Evolutionary conservation across 1,284 basidiomycete species (phyloP), one percentile per base, ranked within the genome.

Genomic region (Pascua sp.): DNA sequence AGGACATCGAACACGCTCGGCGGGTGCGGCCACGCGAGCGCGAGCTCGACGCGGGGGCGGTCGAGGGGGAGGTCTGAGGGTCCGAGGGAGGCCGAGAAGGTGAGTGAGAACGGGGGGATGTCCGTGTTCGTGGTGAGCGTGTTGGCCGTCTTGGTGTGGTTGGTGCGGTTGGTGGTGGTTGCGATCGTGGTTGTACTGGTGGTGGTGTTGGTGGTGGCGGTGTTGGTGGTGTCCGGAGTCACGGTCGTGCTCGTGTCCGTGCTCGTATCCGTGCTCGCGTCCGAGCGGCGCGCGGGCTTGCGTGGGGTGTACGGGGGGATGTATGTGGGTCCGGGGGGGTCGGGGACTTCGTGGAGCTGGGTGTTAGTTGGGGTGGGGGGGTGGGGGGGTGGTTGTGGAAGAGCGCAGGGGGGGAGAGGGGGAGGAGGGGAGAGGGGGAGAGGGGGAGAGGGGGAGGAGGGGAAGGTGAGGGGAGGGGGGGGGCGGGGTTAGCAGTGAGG

Each of bases 31-130:
- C 66, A 67, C 10, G 53, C 36, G 41, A 67, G 51, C 50, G 61
- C 56, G 42, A 67, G 57, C 56, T 67, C 64, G 53, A 66, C 15
- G 37, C 64, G 56, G 46, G 54, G 57, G 24, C 56, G 56, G 32
- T 47, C 42, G 49, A 59, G 54, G 42, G 61, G 53, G 44, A 63
- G 50, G 15, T 44, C 51, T 41, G 47, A 51, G 5, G 50, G 39
- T 12, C 43, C 49, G 15, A 60, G 53, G 11, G 62, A 55, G 3
- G 65, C 62, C 15, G 55, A 38, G 37, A 66, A 53, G 15, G 62
- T 66, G 32, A 66, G 43, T 9, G 51, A 51, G 49, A 43, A 49
- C n/a, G 46, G 42, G 37, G 47, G 53, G 40, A n/a, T n/a, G 24
- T 44, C 36, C 18, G 49, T 36, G 41, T 37, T 37, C 13, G 42